Conservation (phyloP, 2,329 filamentous ascomycete species). For the Xylaria hypoxylon region DNA sequence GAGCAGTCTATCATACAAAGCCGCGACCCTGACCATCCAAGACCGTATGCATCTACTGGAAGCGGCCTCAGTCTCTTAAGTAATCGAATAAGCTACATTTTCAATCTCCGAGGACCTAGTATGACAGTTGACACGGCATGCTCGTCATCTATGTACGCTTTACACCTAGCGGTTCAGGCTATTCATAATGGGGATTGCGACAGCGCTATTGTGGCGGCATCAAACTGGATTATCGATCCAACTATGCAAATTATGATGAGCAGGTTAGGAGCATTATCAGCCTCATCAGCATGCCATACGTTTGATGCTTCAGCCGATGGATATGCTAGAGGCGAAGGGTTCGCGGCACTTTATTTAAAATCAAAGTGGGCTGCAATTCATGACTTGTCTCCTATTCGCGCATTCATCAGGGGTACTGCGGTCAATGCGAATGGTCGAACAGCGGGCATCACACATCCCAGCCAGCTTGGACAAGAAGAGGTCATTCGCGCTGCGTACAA, state of each 20-base stretch:
- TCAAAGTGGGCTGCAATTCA: slow-evolving; percentile 24
- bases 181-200: slow-evolving; percentile 37
- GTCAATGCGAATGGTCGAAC: slow-evolving; percentile 44
- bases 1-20: slow-evolving; percentile 44
- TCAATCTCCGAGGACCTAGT: slow-evolving; percentile 51
- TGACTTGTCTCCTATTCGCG: slow-evolving; percentile 31
- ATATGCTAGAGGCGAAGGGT: slow-evolving; percentile 38
- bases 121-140: slow-evolving; percentile 54
- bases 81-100: slow-evolving; percentile 47
- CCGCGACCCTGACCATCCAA: slow-evolving; percentile 36
- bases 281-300: slow-evolving; percentile 25
- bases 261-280: slow-evolving; percentile 39
- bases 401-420: slow-evolving; percentile 39
- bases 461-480: slow-evolving; percentile 35
- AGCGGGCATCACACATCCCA: slow-evolving; percentile 40
- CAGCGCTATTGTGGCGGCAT: slow-evolving; percentile 46
- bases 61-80: slow-evolving; percentile 27
- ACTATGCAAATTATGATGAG: slow-evolving; percentile 30
- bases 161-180: slow-evolving; percentile 42
- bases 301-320: slow-evolving; percentile 40
- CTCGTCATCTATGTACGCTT: slow-evolving; percentile 49
- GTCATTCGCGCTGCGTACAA: slow-evolving; percentile 42
- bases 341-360: slow-evolving; percentile 42
- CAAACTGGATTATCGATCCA: slow-evolving; percentile 46
- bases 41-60: slow-evolving; percentile 35